Base-by-base conservation (phyloP, 805 yeast genomes). In the Saccharomyces jurei region DNA sequence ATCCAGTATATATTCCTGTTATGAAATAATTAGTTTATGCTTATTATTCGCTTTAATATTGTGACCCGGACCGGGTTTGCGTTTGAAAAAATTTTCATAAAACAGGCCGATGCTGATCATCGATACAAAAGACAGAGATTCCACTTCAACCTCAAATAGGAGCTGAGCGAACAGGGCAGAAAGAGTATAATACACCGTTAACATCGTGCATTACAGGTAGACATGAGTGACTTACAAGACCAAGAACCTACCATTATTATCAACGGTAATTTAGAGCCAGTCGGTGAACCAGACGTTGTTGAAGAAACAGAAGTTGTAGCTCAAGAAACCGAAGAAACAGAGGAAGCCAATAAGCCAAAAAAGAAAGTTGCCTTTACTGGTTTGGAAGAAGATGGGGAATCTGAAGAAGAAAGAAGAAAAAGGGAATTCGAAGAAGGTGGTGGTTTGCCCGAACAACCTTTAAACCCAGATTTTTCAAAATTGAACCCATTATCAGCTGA, bases 391-490 rank as follows among this genome's bases (percentile, higher is more conserved):
- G 83, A 76, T 54, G 80, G 79, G 48, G 88, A 82, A 59, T 81
- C 79, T 57, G 89, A 82, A 56, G 96, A 86, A 67, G 96, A 87
- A 71, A 81, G 79, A 57, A 84, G 89, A 65, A 78, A 79, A 65
- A 79, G 83, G 68, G 97, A 92, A 71, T 91, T 94, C 64, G 95
- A 89, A 78, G 98, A 89, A 73, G 97, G 98, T 71, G 98, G 98
- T 56, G 99, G 99, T 52, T 81, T 94, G 56, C 99, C 99, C 53
- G 96, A 87, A 71, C 99, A 94, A 75, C 96, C 97, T 55, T 86
- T 80, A 44, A 77, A 88, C 74, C 96, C 96, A 55, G 97, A 91
- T 69, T 86, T 92, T 66, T 61, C 86, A 46, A 69, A 75, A 61
- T 75, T 94, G 74, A 88, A 92, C 50, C 97, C 99, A 32, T 77